These are phyloP conservation scores for Vigna angularis DNA, from an alignment of 306 rosid species.

Conservation along the genomic window DNA sequence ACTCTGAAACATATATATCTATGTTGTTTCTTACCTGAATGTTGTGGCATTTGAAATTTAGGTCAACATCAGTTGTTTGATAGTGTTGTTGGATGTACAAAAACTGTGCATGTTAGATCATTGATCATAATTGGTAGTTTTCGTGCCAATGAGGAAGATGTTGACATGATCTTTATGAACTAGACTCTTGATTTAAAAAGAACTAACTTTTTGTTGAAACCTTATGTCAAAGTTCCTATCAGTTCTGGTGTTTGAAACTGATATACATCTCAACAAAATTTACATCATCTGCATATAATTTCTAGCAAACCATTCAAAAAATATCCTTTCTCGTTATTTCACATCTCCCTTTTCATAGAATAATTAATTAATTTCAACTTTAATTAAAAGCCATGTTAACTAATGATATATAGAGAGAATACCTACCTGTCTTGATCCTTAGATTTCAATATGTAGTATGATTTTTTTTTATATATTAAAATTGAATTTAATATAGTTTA, in stretches of 20 bases:
- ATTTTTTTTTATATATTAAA: too few species aligned
- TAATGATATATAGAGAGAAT: too few species aligned
- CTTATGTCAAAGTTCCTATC: constrained; percentile 44
- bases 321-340: too few species aligned
- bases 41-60: neutral
- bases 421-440: too few species aligned
- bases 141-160: constrained; percentile 38
- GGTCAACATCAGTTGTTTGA: constrained; percentile 30
- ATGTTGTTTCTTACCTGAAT: constrained; percentile 2
- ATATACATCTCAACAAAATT: constrained; percentile 24
- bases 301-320: neutral
- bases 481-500: too few species aligned
- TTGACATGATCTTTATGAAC: constrained; percentile 8
- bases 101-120: constrained; percentile 28
- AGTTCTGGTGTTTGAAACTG: constrained; percentile 36
- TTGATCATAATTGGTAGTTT: constrained; percentile 44
- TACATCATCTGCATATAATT: neutral
- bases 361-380: neutral
- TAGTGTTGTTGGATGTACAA: constrained; percentile 27
- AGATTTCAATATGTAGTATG: too few species aligned
- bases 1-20: neutral
- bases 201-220: constrained; percentile 40
- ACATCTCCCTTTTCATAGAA: neutral
- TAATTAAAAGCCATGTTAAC: neutral
- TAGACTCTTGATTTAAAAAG: neutral